These are phyloP conservation scores for Neurospora africana DNA, from an alignment of 495 filamentous ascomycete species.

Conservation along the genomic window DNA sequence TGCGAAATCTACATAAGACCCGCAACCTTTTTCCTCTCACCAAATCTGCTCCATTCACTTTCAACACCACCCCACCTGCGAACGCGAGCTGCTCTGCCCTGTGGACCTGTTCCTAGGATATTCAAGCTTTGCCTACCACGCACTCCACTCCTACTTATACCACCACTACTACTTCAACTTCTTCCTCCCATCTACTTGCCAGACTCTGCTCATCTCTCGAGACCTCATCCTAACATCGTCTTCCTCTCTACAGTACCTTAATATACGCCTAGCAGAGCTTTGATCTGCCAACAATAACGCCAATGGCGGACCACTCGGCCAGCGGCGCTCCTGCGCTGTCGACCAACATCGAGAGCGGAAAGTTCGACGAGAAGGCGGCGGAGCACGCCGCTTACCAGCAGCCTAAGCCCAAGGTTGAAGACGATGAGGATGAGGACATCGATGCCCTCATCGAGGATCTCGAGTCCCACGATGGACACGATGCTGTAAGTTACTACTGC, in stretches of 20 bases:
- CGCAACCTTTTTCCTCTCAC: constrained; percentile 1
- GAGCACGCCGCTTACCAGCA: constrained; percentile 15
- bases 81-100: not conserved
- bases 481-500: constrained; percentile 17
- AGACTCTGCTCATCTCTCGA: not conserved
- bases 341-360: constrained; percentile 44
- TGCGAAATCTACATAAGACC: constrained; percentile 1
- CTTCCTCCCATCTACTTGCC: not conserved
- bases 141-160: constrained; percentile 2
- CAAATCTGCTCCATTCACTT: not conserved
- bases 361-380: constrained; percentile 46
- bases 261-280: constrained; percentile 23
- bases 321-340: constrained; percentile 38
- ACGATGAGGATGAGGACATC: constrained; percentile 61
- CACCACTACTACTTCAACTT: not conserved
- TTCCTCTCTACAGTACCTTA: not conserved
- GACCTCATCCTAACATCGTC: not conserved
- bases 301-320: constrained; percentile 39
- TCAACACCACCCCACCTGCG: not conserved
- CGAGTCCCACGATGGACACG: constrained; percentile 61
- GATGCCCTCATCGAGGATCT: constrained; percentile 76
- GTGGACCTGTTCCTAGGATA: not conserved
- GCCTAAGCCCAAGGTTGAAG: constrained; percentile 27
- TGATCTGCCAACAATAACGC: constrained; percentile 22
- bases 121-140: not conserved